Conservation (phyloP, 108 stramenopile species). For the Skeletonema marinoi region DNA sequence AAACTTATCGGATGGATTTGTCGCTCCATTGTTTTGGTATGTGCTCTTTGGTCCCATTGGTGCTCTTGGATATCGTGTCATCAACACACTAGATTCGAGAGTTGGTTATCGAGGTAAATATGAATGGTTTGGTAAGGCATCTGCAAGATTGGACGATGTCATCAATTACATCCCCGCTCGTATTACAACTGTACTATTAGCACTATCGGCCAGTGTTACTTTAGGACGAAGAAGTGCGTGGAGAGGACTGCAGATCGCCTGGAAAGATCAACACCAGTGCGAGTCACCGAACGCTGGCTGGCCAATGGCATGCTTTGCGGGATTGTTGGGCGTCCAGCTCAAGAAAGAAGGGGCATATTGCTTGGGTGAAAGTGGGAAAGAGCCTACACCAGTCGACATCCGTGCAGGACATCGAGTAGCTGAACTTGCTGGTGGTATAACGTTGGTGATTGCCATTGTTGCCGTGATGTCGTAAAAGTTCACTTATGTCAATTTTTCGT, state of each 20-base stretch:
- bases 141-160: constrained; percentile 55
- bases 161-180: constrained; percentile 52
- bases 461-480: background rate
- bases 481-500: too few relatives aligned
- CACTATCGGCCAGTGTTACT: constrained; percentile 11
- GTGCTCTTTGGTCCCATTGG: constrained; percentile 41
- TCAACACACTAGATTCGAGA: constrained; percentile 55
- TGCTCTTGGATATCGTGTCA: constrained; percentile 49
- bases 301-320: constrained; percentile 59
- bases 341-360: constrained; percentile 46
- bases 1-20: constrained; percentile 54
- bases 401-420: constrained; percentile 42
- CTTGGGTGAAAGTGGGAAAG: constrained; percentile 8
- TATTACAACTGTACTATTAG: constrained; percentile 38
- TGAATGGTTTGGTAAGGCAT: constrained; percentile 52
- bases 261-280: constrained; percentile 38
- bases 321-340: constrained; percentile 42
- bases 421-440: constrained; percentile 45
- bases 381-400: constrained; percentile 37
- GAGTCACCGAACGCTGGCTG: constrained; percentile 59
- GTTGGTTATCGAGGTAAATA: constrained; percentile 52
- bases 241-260: constrained; percentile 33
- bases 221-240: background rate
- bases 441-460: constrained; percentile 27
- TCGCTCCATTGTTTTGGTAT: constrained; percentile 57